Conservation (phyloP, 2,329 filamentous ascomycete genomes). For the Aureobasidium sp. region DNA sequence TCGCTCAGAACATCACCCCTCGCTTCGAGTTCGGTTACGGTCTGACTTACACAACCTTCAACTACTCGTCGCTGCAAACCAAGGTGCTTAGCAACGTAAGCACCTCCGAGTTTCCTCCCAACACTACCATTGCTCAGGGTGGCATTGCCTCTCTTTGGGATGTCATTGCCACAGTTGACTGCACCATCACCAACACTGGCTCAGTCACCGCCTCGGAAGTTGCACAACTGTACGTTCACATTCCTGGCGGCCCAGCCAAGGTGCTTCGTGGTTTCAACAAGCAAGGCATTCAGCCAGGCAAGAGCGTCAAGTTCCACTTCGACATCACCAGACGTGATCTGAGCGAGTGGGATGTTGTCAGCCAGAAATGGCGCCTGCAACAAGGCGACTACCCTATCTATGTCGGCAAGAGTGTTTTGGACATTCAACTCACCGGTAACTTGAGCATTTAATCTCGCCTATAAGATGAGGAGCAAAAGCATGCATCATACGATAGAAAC, state of each 20-base stretch:
- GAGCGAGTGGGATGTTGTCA: constrained; percentile 40
- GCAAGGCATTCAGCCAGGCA: constrained; percentile 20
- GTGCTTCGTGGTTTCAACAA: constrained; percentile 27
- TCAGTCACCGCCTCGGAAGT: constrained; percentile 42
- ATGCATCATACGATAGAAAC: not conserved
- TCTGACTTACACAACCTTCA: constrained; percentile 29
- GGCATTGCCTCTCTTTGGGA: constrained; percentile 36
- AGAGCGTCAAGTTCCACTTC: constrained; percentile 26
- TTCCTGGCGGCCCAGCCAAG: constrained; percentile 19
- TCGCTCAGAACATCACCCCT: constrained; percentile 22
- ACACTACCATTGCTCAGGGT: constrained; percentile 16
- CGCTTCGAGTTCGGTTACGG: constrained; percentile 29
- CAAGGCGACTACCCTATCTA: constrained; percentile 35
- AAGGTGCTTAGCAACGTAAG: constrained; percentile 21
- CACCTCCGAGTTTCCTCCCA: constrained; percentile 1
- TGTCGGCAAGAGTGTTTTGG: constrained; percentile 34
- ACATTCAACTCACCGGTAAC: constrained; percentile 21
- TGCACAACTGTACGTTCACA: constrained; percentile 37
- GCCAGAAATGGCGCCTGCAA: constrained; percentile 44
- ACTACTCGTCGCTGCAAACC: constrained; percentile 23
- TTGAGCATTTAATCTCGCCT: constrained; percentile 8
- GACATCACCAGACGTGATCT: constrained; percentile 35
- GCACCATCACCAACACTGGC: constrained; percentile 44
- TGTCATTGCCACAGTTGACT: constrained; percentile 39
- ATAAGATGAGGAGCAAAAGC: not conserved